Evolutionary conservation across 2,329 filamentous ascomycete species (phyloP), one percentile per base, ranked within the genome.

Genomic region (Ambrosiella xylebori): DNA sequence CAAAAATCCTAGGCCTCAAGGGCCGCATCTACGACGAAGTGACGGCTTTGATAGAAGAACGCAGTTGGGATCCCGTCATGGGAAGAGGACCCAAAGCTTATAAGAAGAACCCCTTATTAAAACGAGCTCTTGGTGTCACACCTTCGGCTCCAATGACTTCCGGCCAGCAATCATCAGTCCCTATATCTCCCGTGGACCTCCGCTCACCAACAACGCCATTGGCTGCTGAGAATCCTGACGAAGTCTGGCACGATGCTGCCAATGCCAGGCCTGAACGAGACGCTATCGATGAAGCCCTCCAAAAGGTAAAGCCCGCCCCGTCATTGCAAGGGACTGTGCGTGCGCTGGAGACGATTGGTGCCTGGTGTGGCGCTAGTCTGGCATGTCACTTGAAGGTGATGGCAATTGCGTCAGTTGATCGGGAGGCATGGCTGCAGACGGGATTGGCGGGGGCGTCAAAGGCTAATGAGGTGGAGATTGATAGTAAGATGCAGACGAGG

Each of bases 1-100:
- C 88, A 5, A 78, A 78, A 35, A 81, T 96, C 7, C 78, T 90
- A 0, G 93, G 93, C 0, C 71, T 98, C 35, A 88, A 87, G 63
- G 75, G 77, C 27, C 81, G 91, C 35, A 76, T 95, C 41, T 70
- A 95, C 38, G 78, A 85, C 59, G 90, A 97, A 64, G 71, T 97
- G 0, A 76, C 78, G 3, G 70, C 72, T 1, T 71, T 95, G 0
- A 76, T 93, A 4, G 73, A 81, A 13, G 72, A 76, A 50, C 74
- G 82, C 61, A 86, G 88, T 6, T 97, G 91, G 88, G 82, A 87
- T 63, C 75, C 80, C 0, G 81, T 95, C 1, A 76, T 77, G 49
- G 88, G 85, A 40, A 86, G 84, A 63, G 84, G 77, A 1, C 77
- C 81, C 3, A 81, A 80, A 9, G 72, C 78, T 59, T 67, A 78